phyloP scores from a whole-genome alignment of 352 stramenopile genomes.

The Globisporangium splendens region DNA sequence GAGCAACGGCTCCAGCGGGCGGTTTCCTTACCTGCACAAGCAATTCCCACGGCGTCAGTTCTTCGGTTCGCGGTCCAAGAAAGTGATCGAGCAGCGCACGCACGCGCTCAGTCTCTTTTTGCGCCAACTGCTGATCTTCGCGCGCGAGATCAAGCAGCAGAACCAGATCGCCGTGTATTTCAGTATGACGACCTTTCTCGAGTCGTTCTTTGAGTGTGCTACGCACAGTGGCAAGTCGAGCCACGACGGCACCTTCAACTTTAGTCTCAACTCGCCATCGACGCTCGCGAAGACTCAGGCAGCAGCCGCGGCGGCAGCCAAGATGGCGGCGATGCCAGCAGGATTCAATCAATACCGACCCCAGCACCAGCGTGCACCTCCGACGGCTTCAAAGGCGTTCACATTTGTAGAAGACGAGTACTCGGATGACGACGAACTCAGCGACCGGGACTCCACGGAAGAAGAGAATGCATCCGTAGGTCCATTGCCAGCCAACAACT shows the following conservation, averaged over 20 bases:
- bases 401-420: slow-evolving; percentile 2
- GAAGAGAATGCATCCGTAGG: background rate
- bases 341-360: background rate
- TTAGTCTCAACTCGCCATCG: slow-evolving; percentile 10
- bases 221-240: slow-evolving; percentile 20
- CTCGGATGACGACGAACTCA: slow-evolving; percentile 4
- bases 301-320: slow-evolving; percentile 7
- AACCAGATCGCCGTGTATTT: slow-evolving; percentile 71
- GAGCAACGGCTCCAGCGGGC: slow-evolving; percentile 26
- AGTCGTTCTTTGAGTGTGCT: slow-evolving; percentile 56
- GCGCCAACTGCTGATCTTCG: slow-evolving; percentile 44
- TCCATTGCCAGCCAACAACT: slow-evolving; percentile 11
- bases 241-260: slow-evolving; percentile 1
- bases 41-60: slow-evolving; percentile 64
- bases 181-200: slow-evolving; percentile 64
- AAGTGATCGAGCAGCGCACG: slow-evolving; percentile 64
- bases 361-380: slow-evolving; percentile 1
- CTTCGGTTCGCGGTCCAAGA: slow-evolving; percentile 63
- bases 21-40: slow-evolving; percentile 59
- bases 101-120: slow-evolving; percentile 61
- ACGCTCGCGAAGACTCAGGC: slow-evolving; percentile 8
- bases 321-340: background rate
- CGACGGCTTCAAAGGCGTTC: background rate
- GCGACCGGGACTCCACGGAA: background rate
- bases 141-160: slow-evolving; percentile 51